Base-by-base conservation (phyloP, 2,329 filamentous ascomycete species). In the Nemania abortiva region DNA sequence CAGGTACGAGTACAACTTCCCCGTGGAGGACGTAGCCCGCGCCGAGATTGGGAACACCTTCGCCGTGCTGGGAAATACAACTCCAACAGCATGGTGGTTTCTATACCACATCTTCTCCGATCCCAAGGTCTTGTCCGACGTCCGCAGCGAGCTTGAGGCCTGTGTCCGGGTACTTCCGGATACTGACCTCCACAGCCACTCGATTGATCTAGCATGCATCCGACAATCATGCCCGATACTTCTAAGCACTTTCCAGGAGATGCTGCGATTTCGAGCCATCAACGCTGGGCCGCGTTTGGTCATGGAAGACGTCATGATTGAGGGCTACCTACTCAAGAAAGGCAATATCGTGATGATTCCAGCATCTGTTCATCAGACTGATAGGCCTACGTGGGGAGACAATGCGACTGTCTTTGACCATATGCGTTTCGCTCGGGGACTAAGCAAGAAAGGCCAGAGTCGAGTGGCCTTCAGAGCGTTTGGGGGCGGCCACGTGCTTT, bases 211-310 rank as follows among this genome's bases (percentile, higher is more conserved):
- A 27, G 73, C 72, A 0, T 31, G 20, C 6, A 71, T 76, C 42
- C 73, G 70, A 3, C 66, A 55, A 6, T 64, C 70, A 6, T 79
- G 76, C n/a, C 77, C 74, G 0, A 61, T 75, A 1, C 73, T 79
- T 6, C n/a, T 75, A 27, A 76, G 74, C 42, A 77, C 74, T 1
- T 78, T 76, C 34, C 73, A 78, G 24, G 77, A 79, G 50, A 74
- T 70, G 0, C 63, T 79, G 11, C 76, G 75, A 1, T 71, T 70
- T 52, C 77, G 73, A 20, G 62, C 73, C 2, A 58, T 77, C 15
- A 74, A 60, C 37, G 60, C 74, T 0, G 72, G 73, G 0, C 45
- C 72, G 1, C 74, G 77, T 5, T 45, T 75, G 1, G 20, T 77
- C 0, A 62, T 77, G 1, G 73, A 78, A 11, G 75, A 79, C 18